Evolutionary conservation across 2,329 filamentous ascomycete genomes (phyloP).

Genomic region (Pseudogymnoascus sp.): DNA sequence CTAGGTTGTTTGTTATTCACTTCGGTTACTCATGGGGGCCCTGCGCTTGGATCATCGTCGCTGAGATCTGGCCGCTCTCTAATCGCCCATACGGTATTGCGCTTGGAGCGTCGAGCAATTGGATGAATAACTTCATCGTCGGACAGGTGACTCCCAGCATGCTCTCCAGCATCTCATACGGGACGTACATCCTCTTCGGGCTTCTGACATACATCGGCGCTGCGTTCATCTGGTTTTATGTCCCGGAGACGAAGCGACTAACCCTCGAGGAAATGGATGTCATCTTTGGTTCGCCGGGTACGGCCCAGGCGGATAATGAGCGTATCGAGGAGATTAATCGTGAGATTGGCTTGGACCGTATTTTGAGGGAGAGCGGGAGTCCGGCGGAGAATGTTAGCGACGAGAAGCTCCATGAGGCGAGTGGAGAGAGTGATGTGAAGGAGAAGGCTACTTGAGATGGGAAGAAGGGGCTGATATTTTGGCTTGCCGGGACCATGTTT

Average conservation of each 20-base stretch:
- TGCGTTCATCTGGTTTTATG: conserved; percentile 40
- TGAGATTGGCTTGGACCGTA: conserved; percentile 51
- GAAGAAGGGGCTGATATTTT: background rate
- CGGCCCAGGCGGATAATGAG: conserved; percentile 15
- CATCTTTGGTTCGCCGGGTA: conserved; percentile 38
- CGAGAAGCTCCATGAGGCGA: background rate
- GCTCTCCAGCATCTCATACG: conserved; percentile 54
- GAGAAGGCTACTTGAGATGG: background rate
- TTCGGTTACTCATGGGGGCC: conserved; percentile 73
- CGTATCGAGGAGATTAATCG: conserved; percentile 65
- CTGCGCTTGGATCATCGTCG: conserved; percentile 64
- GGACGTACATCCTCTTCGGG: conserved; percentile 65
- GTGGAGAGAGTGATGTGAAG: background rate
- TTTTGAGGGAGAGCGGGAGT: conserved; percentile 1
- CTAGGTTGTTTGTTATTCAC: background rate
- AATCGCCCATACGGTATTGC: conserved; percentile 63
- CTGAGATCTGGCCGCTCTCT: conserved; percentile 66
- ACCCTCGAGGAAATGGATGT: conserved; percentile 52
- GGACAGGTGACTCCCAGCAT: conserved; percentile 63
- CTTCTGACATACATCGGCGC: conserved; percentile 51
- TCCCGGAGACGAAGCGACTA: conserved; percentile 45
- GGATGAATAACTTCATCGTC: conserved; percentile 55
- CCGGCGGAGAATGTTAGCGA: conserved; percentile 1
- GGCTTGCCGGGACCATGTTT: background rate
- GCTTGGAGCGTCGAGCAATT: conserved; percentile 56